Percentiles rank a stretch among this genome's conserved stretches.
Evolutionary conservation across 2,329 filamentous ascomycete species (phyloP).

Genomic region (Apiospora koreana): DNA sequence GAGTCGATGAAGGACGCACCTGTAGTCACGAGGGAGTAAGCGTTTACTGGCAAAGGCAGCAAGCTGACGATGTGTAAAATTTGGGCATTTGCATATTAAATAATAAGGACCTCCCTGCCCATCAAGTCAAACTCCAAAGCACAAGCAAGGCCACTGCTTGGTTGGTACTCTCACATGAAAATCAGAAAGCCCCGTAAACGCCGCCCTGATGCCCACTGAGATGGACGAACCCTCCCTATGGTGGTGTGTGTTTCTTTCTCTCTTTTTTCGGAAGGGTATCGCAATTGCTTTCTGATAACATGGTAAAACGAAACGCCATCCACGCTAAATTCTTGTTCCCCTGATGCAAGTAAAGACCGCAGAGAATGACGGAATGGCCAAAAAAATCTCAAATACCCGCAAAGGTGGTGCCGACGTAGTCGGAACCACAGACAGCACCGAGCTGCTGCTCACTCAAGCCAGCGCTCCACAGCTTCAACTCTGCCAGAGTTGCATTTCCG

Average conservation of each 20-base stretch:
- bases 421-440: conserved; percentile 29
- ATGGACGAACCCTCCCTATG: background rate
- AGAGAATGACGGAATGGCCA: background rate
- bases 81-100: background rate
- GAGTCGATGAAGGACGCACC: conserved; percentile 9
- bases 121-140: background rate
- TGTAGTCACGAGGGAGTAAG: background rate
- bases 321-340: background rate
- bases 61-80: too few relatives aligned
- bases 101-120: background rate
- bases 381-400: conserved; percentile 8
- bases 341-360: background rate
- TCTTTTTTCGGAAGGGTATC: background rate
- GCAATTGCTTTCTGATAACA: background rate
- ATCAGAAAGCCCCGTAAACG: background rate
- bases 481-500: conserved; percentile 30
- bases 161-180: background rate
- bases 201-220: background rate
- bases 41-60: background rate
- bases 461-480: conserved; percentile 31
- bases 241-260: background rate
- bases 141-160: background rate
- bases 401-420: conserved; percentile 8
- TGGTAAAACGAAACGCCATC: background rate
- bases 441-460: conserved; percentile 29